Evolutionary conservation across 2,329 filamentous ascomycete species (phyloP).

Genomic region (Aureobasidium subglaciale): DNA sequence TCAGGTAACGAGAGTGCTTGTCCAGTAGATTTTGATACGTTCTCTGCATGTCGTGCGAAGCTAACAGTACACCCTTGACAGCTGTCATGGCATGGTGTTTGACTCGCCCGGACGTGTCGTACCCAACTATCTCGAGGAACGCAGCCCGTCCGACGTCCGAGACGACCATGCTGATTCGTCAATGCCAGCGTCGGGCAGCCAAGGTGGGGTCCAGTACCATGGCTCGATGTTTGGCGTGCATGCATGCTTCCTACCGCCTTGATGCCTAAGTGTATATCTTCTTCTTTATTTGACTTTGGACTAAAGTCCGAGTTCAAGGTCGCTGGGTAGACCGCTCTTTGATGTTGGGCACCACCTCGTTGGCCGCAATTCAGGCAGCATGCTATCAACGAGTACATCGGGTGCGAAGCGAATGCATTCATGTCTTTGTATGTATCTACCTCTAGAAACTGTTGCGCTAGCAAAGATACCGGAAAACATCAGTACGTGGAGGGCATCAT

Average conservation of each 20-base stretch:
- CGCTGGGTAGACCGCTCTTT: constrained; percentile 8
- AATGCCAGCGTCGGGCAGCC: constrained; percentile 14
- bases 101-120: neutral
- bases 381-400: neutral
- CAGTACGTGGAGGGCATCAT: constrained; percentile 19
- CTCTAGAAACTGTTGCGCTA: neutral
- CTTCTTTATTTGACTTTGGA: neutral
- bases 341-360: neutral
- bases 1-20: neutral
- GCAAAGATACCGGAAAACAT: neutral
- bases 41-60: constrained; percentile 10
- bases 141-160: constrained; percentile 8
- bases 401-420: neutral
- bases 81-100: constrained; percentile 8
- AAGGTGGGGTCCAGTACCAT: constrained; percentile 8
- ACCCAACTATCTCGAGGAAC: constrained; percentile 5
- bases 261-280: constrained; percentile 7
- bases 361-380: neutral
- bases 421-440: neutral
- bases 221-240: constrained; percentile 8
- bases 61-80: constrained; percentile 9
- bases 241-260: constrained; percentile 5
- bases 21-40: constrained; percentile 1
- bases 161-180: constrained; percentile 6
- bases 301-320: constrained; percentile 3